phyloP scores from a whole-genome alignment of 2,329 filamentous ascomycete genomes.

The Trichoderma brevicompactum region DNA sequence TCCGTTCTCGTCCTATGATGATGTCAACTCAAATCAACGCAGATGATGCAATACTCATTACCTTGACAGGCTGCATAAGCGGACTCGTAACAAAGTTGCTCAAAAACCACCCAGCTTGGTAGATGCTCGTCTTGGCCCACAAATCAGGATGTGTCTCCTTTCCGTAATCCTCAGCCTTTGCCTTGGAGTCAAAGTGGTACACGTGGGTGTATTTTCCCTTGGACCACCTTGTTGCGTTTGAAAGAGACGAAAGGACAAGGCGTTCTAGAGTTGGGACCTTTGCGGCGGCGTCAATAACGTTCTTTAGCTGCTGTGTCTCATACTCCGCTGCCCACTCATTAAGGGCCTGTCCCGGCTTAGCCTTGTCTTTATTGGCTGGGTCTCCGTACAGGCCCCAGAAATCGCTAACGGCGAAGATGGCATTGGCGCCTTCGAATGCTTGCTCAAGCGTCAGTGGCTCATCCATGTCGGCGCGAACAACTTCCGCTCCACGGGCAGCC shows the following conservation, averaged over 20 bases:
- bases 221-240: slow-evolving; percentile 39
- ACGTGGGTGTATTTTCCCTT: slow-evolving; percentile 6
- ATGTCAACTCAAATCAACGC: background rate
- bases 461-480: slow-evolving; percentile 35
- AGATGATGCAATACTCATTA: background rate
- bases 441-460: slow-evolving; percentile 28
- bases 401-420: slow-evolving; percentile 40
- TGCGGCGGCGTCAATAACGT: slow-evolving; percentile 44
- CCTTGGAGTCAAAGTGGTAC: slow-evolving; percentile 24
- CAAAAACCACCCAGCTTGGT: slow-evolving; percentile 2
- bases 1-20: slow-evolving; percentile 26
- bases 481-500: slow-evolving; percentile 31
- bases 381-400: slow-evolving; percentile 32
- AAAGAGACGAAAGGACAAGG: slow-evolving; percentile 46
- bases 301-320: slow-evolving; percentile 45
- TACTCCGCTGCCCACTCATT: slow-evolving; percentile 30
- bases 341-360: slow-evolving; percentile 29
- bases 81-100: background rate
- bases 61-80: slow-evolving; percentile 5
- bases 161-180: slow-evolving; percentile 6
- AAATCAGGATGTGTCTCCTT: background rate
- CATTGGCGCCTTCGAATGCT: slow-evolving; percentile 35
- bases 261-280: slow-evolving; percentile 41
- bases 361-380: slow-evolving; percentile 6
- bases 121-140: slow-evolving; percentile 7